Conservation (phyloP, 2,329 filamentous ascomycete genomes). For the Blastomyces gilchristii region DNA sequence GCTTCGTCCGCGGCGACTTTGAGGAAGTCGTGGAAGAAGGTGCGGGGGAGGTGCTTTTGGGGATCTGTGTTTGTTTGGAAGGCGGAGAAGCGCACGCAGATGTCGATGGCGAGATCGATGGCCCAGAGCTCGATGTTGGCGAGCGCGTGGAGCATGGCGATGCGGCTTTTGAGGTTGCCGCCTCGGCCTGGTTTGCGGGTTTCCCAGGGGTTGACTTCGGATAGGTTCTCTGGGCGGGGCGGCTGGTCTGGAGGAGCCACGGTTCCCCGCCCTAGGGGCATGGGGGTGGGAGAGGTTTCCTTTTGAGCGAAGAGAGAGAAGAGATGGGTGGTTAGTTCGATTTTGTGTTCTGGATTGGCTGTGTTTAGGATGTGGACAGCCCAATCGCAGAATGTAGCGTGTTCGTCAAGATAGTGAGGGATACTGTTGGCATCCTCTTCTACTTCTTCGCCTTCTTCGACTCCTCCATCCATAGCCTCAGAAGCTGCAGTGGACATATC, state of each 20-base stretch:
- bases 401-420: constrained; percentile 29
- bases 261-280: constrained; percentile 34
- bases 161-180: constrained; percentile 37
- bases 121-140: constrained; percentile 43
- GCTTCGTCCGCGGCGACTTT: constrained; percentile 41
- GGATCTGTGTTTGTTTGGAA: constrained; percentile 29
- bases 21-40: constrained; percentile 41
- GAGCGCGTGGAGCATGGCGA: constrained; percentile 40
- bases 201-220: constrained; percentile 30
- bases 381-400: constrained; percentile 40
- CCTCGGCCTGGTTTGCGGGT: constrained; percentile 36
- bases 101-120: constrained; percentile 40
- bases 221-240: constrained; percentile 31
- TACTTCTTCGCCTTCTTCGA: background rate
- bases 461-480: constrained; percentile 4
- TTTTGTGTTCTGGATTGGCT: constrained; percentile 38
- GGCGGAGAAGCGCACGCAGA: constrained; percentile 38
- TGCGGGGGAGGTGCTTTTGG: constrained; percentile 29
- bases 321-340: constrained; percentile 37
- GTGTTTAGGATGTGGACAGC: constrained; percentile 39
- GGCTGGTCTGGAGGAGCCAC: constrained; percentile 32
- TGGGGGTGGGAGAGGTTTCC: constrained; percentile 32
- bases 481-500: background rate
- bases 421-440: constrained; percentile 7
- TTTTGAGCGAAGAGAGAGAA: constrained; percentile 34